Conservation (phyloP, 768 basidiomycete genomes). For the Lyophyllum decastes region DNA sequence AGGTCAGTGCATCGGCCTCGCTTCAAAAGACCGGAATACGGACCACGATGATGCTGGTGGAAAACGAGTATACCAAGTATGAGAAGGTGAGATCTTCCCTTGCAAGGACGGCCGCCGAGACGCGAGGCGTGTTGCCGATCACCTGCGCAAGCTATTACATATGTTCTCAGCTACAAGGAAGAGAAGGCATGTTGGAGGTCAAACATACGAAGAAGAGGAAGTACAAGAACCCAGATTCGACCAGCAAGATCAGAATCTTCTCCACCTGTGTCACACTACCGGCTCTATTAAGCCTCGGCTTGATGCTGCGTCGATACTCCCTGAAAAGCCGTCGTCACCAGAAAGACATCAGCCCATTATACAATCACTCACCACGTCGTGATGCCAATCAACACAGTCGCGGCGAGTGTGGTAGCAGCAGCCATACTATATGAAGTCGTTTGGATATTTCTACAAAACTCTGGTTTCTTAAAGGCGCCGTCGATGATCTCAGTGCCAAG, state of each 20-base stretch:
- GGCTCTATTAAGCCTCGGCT: not conserved
- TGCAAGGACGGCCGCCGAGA: not conserved
- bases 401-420: constrained; percentile 9
- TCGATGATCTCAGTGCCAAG: constrained; percentile 7
- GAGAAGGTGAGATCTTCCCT: constrained; percentile 6
- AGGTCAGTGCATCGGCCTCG: not conserved
- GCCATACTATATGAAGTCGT: constrained; percentile 12
- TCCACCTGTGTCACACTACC: not conserved
- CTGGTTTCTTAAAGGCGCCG: constrained; percentile 8
- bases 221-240: constrained; percentile 13
- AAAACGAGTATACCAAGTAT: constrained; percentile 8
- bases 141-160: constrained; percentile 4
- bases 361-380: constrained; percentile 3
- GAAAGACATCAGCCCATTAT: not conserved
- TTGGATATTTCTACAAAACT: constrained; percentile 6
- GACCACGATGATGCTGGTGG: constrained; percentile 9
- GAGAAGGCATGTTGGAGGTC: not conserved
- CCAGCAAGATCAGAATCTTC: constrained; percentile 4
- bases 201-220: constrained; percentile 11
- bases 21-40: not conserved
- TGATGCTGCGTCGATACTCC: constrained; percentile 1
- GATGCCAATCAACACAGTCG: constrained; percentile 3
- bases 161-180: not conserved
- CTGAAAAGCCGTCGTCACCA: not conserved
- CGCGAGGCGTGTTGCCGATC: constrained; percentile 6